Evolutionary conservation across 805 yeast species (phyloP), one percentile per base, ranked within the genome.

Genomic region (Phaffomyces opuntiae): DNA sequence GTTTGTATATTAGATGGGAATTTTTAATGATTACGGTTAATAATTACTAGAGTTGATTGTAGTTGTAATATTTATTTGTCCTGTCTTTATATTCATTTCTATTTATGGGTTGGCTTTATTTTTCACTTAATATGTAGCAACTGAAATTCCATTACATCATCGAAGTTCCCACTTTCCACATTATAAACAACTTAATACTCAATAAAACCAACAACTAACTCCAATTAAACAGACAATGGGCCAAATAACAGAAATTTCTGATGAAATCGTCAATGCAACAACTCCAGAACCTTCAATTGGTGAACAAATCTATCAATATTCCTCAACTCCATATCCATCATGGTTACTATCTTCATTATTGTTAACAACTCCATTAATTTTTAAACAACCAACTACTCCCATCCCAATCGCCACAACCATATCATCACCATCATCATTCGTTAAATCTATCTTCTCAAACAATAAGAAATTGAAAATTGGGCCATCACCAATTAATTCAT

Each of bases 251-350:
- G 62, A 58, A 38, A 41, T 55, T 32, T 51, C 44, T 33, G 60
- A 52, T 11, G 54, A 53, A 16, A 40, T 52, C 17, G 38, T 31
- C 11, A 9, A 34, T 25, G 45, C 46, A 11, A 48, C 50, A 26
- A 39, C 50, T 26, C 14, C 46, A 11, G 36, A 46, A 31, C 50
- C 54, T 9, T 38, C 60, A 7, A 7, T 48, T 24, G 24, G 47
- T 1, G 39, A 52, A 35, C 57, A 55, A 42, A 45, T 64, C n/a
- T 66, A 66, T 45, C 56, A 56, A 27, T 58, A 59, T 44, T 57
- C 70, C 1, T 45, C 53, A 7, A 74, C 81, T 0, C 80, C 81
- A 6, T 62, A 66, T 29, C 77, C 79, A 11, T 71, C 80, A 5
- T 67, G 70, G 68, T 46, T 62, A 1, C 66, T 72, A 38, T 53